Evolutionary conservation across 257 asterid species (phyloP), one percentile per base, ranked within the genome.

Genomic region (Solanum appendiculatum): DNA sequence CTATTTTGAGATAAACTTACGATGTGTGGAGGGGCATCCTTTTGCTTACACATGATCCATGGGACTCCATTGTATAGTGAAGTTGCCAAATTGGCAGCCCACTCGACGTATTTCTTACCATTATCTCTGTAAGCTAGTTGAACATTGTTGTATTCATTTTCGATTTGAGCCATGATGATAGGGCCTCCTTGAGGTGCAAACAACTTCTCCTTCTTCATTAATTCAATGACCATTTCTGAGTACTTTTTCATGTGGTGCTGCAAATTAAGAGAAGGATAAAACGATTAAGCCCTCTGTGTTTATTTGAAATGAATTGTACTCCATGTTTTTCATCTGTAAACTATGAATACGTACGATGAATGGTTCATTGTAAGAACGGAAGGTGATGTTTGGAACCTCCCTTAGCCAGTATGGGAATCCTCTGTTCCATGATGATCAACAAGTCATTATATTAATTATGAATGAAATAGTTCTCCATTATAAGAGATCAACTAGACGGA

Each of bases 161-260:
- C 98, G 29, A 95, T 93, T 93, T 96, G 98, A 23, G 98, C 98
- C 94, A 95, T 33, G 88, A 95, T 94, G 87, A 95, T 93, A 29
- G 98, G 98, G 60, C 98, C 98, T 88, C 98, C 98, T 89, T 95
- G 98, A 36, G 94, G 96, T 9, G 98, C 98, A 89, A 95, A 95
- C 23, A 95, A 91, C n/a, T 92, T 92, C 85, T 92, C 95, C 58
- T 75, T 88, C 80, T 95, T 93, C 86, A 94, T 91, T 92, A 94
- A 16, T 75, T 86, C 80, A 25, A 95, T 88, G 46, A 95, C 80
- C 89, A 56, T 94, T 87, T 92, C 94, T 5, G 93, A 73, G 81
- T 93, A 95, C 64, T 34, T 90, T 86, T 92, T 92, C 98, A 95
- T 95, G 92, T 95, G 93, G 63, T 48, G 20, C 98, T 94, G 93